Evolutionary conservation across 177 flowering plant genomes (phyloP).

Genomic region (Vitis hybrid): DNA sequence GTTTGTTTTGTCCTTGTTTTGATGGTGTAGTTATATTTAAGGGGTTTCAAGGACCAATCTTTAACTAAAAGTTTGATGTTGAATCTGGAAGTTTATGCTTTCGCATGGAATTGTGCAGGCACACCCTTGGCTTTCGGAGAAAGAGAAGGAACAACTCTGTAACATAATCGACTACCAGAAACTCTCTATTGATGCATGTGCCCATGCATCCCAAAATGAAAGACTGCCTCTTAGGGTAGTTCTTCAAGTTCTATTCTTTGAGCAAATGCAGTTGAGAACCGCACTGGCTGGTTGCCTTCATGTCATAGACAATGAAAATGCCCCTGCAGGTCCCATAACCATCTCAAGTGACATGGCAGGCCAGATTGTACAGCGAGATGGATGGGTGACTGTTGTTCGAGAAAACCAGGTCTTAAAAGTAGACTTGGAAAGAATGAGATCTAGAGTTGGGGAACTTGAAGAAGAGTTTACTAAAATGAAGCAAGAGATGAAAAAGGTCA

Average conservation of each 20-base stretch:
- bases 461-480: constrained; percentile 70
- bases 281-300: constrained; percentile 64
- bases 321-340: constrained; percentile 35
- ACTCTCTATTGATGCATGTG: constrained; percentile 93
- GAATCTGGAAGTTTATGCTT: constrained; percentile 1
- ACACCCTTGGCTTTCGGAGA: constrained; percentile 84
- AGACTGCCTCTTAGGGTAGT: constrained; percentile 79
- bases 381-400: constrained; percentile 83
- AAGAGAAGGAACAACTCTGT: constrained; percentile 76
- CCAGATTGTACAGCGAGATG: constrained; percentile 63
- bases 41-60: not conserved
- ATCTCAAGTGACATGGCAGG: constrained; percentile 34
- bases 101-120: constrained; percentile 47
- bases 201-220: constrained; percentile 91
- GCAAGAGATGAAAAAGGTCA: constrained; percentile 62
- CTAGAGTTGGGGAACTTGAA: constrained; percentile 80
- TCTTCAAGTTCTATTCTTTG: constrained; percentile 89
- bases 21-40: no score
- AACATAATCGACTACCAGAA: constrained; percentile 71
- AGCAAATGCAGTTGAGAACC: constrained; percentile 82
- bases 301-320: constrained; percentile 46
- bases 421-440: constrained; percentile 78
- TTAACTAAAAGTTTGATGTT: constrained; percentile 1
- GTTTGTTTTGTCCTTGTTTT: no score
- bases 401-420: constrained; percentile 76